Evolutionary conservation across 1,284 basidiomycete genomes (phyloP).

Genomic region (Gomphus bonarii): DNA sequence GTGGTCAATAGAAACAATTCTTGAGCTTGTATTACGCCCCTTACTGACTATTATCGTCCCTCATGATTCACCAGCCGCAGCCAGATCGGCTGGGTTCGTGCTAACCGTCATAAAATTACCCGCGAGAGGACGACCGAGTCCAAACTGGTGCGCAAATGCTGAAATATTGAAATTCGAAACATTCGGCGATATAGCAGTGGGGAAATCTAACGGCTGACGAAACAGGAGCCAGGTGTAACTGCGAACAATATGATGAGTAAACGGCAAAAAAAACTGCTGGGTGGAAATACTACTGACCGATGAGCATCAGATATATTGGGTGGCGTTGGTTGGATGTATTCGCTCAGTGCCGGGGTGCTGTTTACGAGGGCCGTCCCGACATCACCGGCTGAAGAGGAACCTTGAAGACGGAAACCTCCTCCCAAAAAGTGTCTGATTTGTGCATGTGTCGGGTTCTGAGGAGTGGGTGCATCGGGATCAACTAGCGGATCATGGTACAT

Average conservation of each 20-base stretch:
- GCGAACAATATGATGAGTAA: not conserved
- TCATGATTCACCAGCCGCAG: constrained; percentile 7
- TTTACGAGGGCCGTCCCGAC: constrained; percentile 24
- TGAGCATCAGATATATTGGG: constrained; percentile 39
- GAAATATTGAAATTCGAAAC: constrained; percentile 35
- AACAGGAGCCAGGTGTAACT: constrained; percentile 39
- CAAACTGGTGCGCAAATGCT: constrained; percentile 30
- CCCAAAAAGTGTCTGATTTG: constrained; percentile 37
- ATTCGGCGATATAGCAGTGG: constrained; percentile 24
- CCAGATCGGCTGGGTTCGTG: constrained; percentile 10
- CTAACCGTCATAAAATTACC: constrained; percentile 42
- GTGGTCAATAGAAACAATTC: no score
- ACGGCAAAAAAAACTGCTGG: constrained; percentile 4
- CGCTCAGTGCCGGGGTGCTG: constrained; percentile 31
- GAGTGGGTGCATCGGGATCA: constrained; percentile 40
- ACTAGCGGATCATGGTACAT: not conserved
- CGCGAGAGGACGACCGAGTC: constrained; percentile 36
- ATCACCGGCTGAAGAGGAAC: not conserved
- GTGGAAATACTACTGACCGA: constrained; percentile 25
- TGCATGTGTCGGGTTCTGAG: constrained; percentile 30
- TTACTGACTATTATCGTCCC: no score
- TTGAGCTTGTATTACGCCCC: no score
- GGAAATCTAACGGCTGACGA: constrained; percentile 35
- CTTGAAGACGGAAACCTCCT: constrained; percentile 24
- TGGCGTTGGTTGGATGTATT: constrained; percentile 35